Base-by-base conservation (phyloP, 2,329 filamentous ascomycete species). In the Calonectria pseudoreteaudii region DNA sequence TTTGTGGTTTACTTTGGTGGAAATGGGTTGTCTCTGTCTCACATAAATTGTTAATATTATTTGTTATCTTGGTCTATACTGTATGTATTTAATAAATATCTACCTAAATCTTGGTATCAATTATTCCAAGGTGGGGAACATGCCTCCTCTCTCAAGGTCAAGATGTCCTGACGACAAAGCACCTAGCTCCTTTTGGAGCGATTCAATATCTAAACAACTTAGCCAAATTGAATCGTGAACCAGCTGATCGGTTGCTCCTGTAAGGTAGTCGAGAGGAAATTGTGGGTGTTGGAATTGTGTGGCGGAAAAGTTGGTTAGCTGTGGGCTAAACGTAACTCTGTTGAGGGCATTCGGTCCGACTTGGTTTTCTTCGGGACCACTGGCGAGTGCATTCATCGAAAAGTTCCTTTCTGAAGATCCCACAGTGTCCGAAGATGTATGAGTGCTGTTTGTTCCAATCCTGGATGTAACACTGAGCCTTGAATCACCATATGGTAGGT, bases 401-500 rank as follows among this genome's bases (percentile, higher is more conserved):
- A 16, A 62, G 4, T 6, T 20, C 18, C 20, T 28, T 23, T 34
- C 58, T 36, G 11, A 23, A 11, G 20, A n/a, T n/a, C 23, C 41
- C 20, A 23, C 20, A 23, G n/a, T n/a, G n/a, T 28, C 16, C 10
- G 30, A 23, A 9, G 34, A 30, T 68, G 50, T 18, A 31, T 20
- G 18, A 16, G 58, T 28, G 20, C n/a, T 31, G 4, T 28, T 38
- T 4, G 67, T 60, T 3, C 64, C 64, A 0, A 77, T 76, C 9
- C 75, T 68, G 4, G 77, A 76, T 0, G 66, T 71, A 2, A 76
- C 66, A 20, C 75, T 68, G 1, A 77, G 62, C 16, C 75, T 76
- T 1, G 77, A 60, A 1, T 72, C 75, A 18, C 66, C 58, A 9
- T 67, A 53, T 0, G 70, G 70, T 1, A 76, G 75, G 0, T 71